These are phyloP conservation scores for Thielaviopsis populi DNA, from an alignment of 2,329 filamentous ascomycete genomes.

Conservation along the genomic window DNA sequence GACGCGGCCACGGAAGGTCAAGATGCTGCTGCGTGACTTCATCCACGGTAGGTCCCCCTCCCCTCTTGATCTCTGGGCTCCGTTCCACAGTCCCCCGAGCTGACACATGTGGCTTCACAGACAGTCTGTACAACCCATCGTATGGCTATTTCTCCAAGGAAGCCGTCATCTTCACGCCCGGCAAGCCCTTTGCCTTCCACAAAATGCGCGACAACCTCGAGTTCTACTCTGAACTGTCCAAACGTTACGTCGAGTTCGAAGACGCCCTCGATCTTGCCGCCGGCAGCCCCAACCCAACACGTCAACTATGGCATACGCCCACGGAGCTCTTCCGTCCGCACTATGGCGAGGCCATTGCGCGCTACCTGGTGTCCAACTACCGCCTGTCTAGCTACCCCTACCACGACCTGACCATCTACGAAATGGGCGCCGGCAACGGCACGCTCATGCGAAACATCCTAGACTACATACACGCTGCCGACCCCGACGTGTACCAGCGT, in stretches of 20 bases:
- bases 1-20: conserved; percentile 71
- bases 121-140: conserved; percentile 83
- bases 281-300: conserved; percentile 50
- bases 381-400: conserved; percentile 87
- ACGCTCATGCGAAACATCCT: conserved; percentile 97
- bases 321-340: conserved; percentile 94
- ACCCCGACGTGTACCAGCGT: conserved; percentile 83
- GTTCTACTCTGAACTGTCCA: conserved; percentile 62
- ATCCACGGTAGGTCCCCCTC: conserved; percentile 56
- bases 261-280: conserved; percentile 63
- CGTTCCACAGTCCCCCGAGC: conserved; percentile 20
- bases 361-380: conserved; percentile 92
- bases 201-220: conserved; percentile 66
- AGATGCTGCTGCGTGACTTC: conserved; percentile 96
- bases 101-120: conserved; percentile 31
- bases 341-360: conserved; percentile 94
- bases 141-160: conserved; percentile 97
- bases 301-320: conserved; percentile 95
- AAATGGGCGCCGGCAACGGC: conserved; percentile 94
- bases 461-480: conserved; percentile 80
- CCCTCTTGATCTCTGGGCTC: not conserved
- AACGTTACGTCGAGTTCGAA: conserved; percentile 80
- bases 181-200: conserved; percentile 80
- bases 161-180: conserved; percentile 87
- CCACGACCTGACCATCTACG: conserved; percentile 93